Conservation (phyloP, 768 basidiomycete genomes). For the Omphalotus guepiniiformis region DNA sequence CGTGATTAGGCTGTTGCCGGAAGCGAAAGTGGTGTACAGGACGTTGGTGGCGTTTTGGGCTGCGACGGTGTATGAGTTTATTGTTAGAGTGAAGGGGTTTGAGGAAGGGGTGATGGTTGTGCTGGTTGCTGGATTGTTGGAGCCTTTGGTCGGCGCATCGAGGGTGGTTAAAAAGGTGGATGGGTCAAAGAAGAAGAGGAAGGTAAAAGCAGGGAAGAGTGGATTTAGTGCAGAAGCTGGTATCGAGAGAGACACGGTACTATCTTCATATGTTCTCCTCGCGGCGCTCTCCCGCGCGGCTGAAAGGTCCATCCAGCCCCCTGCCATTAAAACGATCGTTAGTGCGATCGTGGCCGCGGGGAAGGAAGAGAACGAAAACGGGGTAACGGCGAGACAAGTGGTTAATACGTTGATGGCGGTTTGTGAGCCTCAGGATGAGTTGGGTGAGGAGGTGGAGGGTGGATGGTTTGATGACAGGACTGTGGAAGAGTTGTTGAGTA, state of each 20-base stretch:
- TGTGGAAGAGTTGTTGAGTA: conserved; percentile 36
- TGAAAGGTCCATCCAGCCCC: conserved; percentile 37
- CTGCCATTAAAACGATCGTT: conserved; percentile 59
- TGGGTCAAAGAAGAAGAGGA: conserved; percentile 26
- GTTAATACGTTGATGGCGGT: conserved; percentile 63
- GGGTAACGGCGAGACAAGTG: conserved; percentile 53
- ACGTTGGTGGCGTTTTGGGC: conserved; percentile 81
- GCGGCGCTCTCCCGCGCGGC: conserved; percentile 67
- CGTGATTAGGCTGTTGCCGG: conserved; percentile 59
- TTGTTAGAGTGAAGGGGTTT: conserved; percentile 52
- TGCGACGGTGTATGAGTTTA: conserved; percentile 73
- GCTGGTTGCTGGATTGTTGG: conserved; percentile 59
- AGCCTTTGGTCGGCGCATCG: conserved; percentile 38
- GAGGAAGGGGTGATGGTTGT: conserved; percentile 66
- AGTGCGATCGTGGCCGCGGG: conserved; percentile 49
- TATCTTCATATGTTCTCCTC: conserved; percentile 67
- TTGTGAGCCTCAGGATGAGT: conserved; percentile 55
- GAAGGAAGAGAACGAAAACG: conserved; percentile 11
- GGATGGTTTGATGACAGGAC: conserved; percentile 30
- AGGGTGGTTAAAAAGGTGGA: neutral
- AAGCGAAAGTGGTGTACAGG: conserved; percentile 46
- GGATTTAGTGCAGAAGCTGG: neutral
- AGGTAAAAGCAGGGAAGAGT: conserved; percentile 36
- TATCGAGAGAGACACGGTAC: conserved; percentile 3
- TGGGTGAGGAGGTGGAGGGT: conserved; percentile 46